Conservation (phyloP, 306 rosid genomes). For the Inga oerstediana region DNA sequence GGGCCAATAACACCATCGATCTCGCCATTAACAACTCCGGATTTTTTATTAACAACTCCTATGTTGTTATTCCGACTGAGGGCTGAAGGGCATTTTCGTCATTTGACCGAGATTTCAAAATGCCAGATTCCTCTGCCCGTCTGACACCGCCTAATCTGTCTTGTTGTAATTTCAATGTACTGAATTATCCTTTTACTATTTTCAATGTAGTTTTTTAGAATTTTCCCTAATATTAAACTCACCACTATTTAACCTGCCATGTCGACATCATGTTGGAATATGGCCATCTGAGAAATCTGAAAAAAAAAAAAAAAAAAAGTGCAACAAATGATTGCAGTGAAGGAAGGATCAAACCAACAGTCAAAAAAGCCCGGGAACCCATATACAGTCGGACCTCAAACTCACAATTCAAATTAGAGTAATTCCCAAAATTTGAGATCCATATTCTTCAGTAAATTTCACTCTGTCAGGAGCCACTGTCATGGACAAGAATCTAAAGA, state of each 20-base stretch:
- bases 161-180: no score
- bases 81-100: no score
- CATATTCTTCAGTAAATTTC: conserved; percentile 12
- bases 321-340: conserved; percentile 30
- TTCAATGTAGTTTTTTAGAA: no score
- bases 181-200: no score
- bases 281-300: conserved; percentile 21
- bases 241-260: not conserved
- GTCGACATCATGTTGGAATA: not conserved
- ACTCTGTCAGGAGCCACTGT: conserved; percentile 19
- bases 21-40: no score
- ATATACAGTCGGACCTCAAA: conserved; percentile 35
- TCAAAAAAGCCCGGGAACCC: conserved; percentile 35
- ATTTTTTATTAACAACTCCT: no score
- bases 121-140: no score
- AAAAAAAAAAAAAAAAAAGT: conserved; percentile 3
- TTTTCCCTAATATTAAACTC: not conserved
- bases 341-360: conserved; percentile 32
- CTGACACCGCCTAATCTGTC: no score
- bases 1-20: no score
- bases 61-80: no score
- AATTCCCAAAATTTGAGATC: conserved; percentile 32
- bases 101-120: no score
- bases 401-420: conserved; percentile 33
- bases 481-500: conserved; percentile 41